Conservation (phyloP, 2,329 filamentous ascomycete genomes). For the Xylariaceae sp. region DNA sequence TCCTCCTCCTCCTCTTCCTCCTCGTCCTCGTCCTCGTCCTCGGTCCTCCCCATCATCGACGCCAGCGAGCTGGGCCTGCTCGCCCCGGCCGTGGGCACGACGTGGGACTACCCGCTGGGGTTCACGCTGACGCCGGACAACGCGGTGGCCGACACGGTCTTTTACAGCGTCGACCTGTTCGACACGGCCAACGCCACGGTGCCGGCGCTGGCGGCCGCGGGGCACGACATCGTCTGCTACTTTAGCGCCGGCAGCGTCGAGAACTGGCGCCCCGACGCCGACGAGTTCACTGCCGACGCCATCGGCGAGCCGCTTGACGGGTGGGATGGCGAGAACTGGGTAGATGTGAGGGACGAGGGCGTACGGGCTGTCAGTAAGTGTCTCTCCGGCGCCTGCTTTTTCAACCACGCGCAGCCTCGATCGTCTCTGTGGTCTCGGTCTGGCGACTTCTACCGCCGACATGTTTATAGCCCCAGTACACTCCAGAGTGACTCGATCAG, state of each 20-base stretch:
- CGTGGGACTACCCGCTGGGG: slow-evolving; percentile 13
- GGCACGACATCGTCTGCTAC: slow-evolving; percentile 55
- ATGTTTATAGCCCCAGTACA: too few species aligned
- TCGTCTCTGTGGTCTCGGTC: too few species aligned
- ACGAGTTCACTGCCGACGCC: slow-evolving; percentile 46
- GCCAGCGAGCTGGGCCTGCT: slow-evolving; percentile 2
- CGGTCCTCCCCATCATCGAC: not conserved
- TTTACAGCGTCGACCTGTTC: slow-evolving; percentile 11
- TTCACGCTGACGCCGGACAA: slow-evolving; percentile 8
- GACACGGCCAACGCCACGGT: slow-evolving; percentile 7
- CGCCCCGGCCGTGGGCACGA: slow-evolving; percentile 7
- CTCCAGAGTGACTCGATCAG: too few species aligned
- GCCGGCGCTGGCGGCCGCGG: slow-evolving; percentile 4
- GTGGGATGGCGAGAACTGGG: slow-evolving; percentile 62
- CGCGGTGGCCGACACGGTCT: slow-evolving; percentile 7
- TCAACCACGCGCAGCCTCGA: too few species aligned
- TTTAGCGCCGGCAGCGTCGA: slow-evolving; percentile 67
- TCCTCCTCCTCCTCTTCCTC: not conserved
- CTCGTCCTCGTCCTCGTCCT: slow-evolving; percentile 1
- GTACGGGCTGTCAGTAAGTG: slow-evolving; percentile 50
- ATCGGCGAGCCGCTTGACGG: slow-evolving; percentile 51
- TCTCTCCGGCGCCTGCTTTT: too few species aligned
- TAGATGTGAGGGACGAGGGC: slow-evolving; percentile 47
- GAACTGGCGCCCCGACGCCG: slow-evolving; percentile 50
- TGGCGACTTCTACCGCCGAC: too few species aligned